Percentiles rank a stretch among this genome's conserved stretches.
Conservation (phyloP, 1,139 yeast species). For the Suhomyces guaymorum region DNA sequence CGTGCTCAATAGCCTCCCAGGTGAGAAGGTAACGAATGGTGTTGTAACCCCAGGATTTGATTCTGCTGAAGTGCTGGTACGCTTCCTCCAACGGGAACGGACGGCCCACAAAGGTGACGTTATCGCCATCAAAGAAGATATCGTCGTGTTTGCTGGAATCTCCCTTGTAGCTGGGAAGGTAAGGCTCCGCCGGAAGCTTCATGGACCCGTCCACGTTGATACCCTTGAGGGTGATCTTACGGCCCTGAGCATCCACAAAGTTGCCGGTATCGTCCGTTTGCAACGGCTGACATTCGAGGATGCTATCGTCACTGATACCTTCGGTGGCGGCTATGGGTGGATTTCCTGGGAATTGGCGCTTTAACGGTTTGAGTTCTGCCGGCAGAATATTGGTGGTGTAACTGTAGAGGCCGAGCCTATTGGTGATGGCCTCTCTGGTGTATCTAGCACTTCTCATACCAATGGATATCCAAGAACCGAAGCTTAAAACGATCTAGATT, state of each 20-base stretch:
- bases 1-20: constrained; percentile 93
- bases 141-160: constrained; percentile 43
- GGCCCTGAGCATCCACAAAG: constrained; percentile 60
- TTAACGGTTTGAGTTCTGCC: constrained; percentile 32
- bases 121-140: constrained; percentile 66
- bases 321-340: constrained; percentile 22
- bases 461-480: too few relatives aligned
- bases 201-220: constrained; percentile 79
- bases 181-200: constrained; percentile 67
- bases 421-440: constrained; percentile 34
- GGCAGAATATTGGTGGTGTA: constrained; percentile 27
- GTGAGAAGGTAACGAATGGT: constrained; percentile 74
- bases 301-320: constrained; percentile 12
- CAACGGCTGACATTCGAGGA: constrained; percentile 36
- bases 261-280: constrained; percentile 48
- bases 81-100: constrained; percentile 81
- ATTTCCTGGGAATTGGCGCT: constrained; percentile 21
- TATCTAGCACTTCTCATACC: constrained; percentile 25
- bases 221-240: constrained; percentile 70
- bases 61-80: constrained; percentile 61
- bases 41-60: constrained; percentile 82
- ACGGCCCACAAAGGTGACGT: constrained; percentile 75
- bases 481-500: too few relatives aligned
- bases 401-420: constrained; percentile 34
- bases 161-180: constrained; percentile 52